These are phyloP conservation scores for Trametes elegans DNA, from an alignment of 768 basidiomycete genomes.

Conservation along the genomic window DNA sequence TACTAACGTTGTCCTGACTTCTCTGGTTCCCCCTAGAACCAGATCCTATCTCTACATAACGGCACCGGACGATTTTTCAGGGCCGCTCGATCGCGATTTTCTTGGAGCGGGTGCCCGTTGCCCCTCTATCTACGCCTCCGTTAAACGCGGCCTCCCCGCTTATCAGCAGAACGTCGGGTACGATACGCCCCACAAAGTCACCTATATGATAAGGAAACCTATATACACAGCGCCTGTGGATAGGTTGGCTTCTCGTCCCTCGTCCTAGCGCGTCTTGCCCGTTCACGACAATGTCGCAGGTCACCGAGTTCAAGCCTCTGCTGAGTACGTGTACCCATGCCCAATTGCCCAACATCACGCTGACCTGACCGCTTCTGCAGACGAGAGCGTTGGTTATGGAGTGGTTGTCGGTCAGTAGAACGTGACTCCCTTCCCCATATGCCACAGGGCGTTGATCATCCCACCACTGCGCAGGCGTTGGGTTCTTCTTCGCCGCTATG, in stretches of 20 bases:
- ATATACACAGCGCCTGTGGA: not conserved
- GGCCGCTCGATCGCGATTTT: too few relatives aligned
- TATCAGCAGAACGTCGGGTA: too few relatives aligned
- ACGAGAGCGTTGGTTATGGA: slow-evolving; percentile 47
- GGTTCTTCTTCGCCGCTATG: slow-evolving; percentile 48
- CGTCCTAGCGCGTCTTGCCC: not conserved
- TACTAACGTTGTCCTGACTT: too few relatives aligned
- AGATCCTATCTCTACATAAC: too few relatives aligned
- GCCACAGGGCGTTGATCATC: not conserved
- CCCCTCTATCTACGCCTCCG: too few relatives aligned
- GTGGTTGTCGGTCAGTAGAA: slow-evolving; percentile 42
- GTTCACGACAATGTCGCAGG: not conserved
- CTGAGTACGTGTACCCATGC: slow-evolving; percentile 32
- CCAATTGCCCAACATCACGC: not conserved
- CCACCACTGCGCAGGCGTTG: slow-evolving; percentile 36
- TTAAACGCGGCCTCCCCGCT: too few relatives aligned
- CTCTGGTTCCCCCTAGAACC: too few relatives aligned
- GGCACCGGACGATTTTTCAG: too few relatives aligned
- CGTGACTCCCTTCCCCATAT: not conserved
- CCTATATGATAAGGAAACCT: not conserved
- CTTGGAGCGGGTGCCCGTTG: too few relatives aligned
- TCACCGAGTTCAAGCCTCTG: slow-evolving; percentile 34
- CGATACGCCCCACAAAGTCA: too few relatives aligned
- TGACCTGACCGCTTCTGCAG: slow-evolving; percentile 21
- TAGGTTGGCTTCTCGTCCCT: too few relatives aligned